Percentiles rank a stretch among this genome's conserved stretches.
These are phyloP conservation scores for Trypanosoma boissoni DNA, from an alignment of 208 protist species.

Conservation along the genomic window DNA sequence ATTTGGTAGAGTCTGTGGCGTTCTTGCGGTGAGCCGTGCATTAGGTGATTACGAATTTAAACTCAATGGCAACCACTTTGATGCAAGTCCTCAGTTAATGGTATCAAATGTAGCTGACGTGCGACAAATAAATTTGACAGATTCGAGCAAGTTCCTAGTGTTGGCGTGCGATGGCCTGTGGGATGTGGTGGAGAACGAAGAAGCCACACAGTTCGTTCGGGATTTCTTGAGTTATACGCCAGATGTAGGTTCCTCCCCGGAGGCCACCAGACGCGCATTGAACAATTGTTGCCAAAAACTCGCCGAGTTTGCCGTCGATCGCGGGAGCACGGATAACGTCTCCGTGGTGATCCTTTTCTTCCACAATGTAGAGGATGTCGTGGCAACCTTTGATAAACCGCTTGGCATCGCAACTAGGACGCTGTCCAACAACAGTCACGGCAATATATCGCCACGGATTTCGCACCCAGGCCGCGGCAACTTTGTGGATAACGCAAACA, in stretches of 20 bases:
- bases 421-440: too few species aligned
- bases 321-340: conserved; percentile 82
- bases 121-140: conserved; percentile 63
- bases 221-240: conserved; percentile 79
- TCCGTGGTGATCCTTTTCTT: conserved; percentile 76
- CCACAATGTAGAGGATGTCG: conserved; percentile 70
- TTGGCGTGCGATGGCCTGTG: conserved; percentile 88
- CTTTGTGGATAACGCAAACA: too few species aligned
- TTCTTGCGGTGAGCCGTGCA: conserved; percentile 86
- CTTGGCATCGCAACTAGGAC: neutral
- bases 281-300: conserved; percentile 80
- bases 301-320: conserved; percentile 76
- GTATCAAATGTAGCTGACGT: conserved; percentile 82
- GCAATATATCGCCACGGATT: too few species aligned
- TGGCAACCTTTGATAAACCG: conserved; percentile 40
- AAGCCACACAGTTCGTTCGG: conserved; percentile 71
- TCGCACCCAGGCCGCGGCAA: too few species aligned
- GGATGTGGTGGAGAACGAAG: conserved; percentile 86
- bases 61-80: conserved; percentile 36
- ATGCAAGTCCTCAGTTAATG: conserved; percentile 50
- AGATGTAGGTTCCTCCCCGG: conserved; percentile 49
- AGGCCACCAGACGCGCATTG: conserved; percentile 46
- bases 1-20: conserved; percentile 90
- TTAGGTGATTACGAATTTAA: conserved; percentile 93
- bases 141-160: conserved; percentile 70